Evolutionary conservation across 192 early-diverging fungal species (phyloP).

Genomic region (Rhizophlyctis rosea): DNA sequence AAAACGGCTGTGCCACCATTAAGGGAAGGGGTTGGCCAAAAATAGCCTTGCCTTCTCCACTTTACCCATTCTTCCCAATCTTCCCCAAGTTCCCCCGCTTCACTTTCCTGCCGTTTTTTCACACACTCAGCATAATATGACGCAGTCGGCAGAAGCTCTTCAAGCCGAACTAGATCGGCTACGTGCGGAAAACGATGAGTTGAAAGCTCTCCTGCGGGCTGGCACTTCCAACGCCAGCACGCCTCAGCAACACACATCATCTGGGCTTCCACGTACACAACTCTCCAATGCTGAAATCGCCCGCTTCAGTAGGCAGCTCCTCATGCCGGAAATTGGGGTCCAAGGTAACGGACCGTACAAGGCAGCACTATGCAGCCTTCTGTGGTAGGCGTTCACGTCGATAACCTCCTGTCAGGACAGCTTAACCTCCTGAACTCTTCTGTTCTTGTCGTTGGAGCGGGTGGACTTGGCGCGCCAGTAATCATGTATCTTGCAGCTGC

Average conservation of each 20-base stretch:
- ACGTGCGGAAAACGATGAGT: background rate
- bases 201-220: background rate
- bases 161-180: slow-evolving; percentile 3
- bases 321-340: slow-evolving; percentile 73
- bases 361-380: background rate
- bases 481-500: slow-evolving; percentile 84
- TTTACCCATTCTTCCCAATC: too few relatives aligned
- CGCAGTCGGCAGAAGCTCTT: background rate
- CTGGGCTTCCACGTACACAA: background rate
- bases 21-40: too few relatives aligned
- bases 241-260: background rate
- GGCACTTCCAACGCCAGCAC: background rate
- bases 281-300: slow-evolving; percentile 71
- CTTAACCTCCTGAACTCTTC: slow-evolving; percentile 66
- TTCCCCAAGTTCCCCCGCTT: too few relatives aligned
- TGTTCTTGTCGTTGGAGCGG: slow-evolving; percentile 88
- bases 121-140: too few relatives aligned
- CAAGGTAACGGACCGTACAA: slow-evolving; percentile 37
- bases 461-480: slow-evolving; percentile 88
- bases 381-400: background rate
- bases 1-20: too few relatives aligned
- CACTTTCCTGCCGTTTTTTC: too few relatives aligned
- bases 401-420: slow-evolving; percentile 55
- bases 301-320: slow-evolving; percentile 82
- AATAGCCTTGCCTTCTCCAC: too few relatives aligned